Evolutionary conservation across 1,284 basidiomycete species (phyloP).

Genomic region (Mycosarcoma maydis): DNA sequence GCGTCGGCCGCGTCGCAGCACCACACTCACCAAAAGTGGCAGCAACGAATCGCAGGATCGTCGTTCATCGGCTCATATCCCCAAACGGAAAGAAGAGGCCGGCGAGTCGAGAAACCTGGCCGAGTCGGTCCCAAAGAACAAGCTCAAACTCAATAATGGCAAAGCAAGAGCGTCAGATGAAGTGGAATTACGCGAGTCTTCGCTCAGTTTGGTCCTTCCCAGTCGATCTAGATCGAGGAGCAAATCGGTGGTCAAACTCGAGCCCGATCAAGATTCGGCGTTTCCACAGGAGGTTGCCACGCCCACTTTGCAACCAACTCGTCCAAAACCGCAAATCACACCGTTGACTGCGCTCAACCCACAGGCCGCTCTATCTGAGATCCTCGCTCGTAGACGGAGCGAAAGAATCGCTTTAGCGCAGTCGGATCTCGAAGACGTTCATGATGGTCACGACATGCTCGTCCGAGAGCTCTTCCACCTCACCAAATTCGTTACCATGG

Average conservation of each 20-base stretch:
- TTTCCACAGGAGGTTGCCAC: not conserved
- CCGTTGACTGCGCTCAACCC: constrained; percentile 19
- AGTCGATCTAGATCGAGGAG: constrained; percentile 30
- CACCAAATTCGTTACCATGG: constrained; percentile 57
- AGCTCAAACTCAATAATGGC: constrained; percentile 2
- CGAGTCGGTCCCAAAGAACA: not conserved
- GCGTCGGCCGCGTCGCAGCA: constrained; percentile 31
- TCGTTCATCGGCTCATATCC: constrained; percentile 2
- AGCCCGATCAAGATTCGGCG: constrained; percentile 7
- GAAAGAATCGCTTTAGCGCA: constrained; percentile 36
- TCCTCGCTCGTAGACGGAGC: constrained; percentile 28
- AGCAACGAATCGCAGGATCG: constrained; percentile 10
- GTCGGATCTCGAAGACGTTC: constrained; percentile 46
- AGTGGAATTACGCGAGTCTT: constrained; percentile 4
- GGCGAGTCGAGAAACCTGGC: not conserved
- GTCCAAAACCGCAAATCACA: constrained; percentile 27
- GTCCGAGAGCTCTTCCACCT: constrained; percentile 61
- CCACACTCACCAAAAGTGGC: constrained; percentile 8
- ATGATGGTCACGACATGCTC: constrained; percentile 54
- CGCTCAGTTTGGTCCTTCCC: constrained; percentile 8
- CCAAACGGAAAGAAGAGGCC: constrained; percentile 7
- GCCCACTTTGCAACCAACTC: not conserved
- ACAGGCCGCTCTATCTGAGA: constrained; percentile 18
- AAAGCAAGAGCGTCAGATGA: constrained; percentile 19
- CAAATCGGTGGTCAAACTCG: constrained; percentile 21